Conservation (phyloP, 140 eudicot genomes). For the Bidens hawaiensis region DNA sequence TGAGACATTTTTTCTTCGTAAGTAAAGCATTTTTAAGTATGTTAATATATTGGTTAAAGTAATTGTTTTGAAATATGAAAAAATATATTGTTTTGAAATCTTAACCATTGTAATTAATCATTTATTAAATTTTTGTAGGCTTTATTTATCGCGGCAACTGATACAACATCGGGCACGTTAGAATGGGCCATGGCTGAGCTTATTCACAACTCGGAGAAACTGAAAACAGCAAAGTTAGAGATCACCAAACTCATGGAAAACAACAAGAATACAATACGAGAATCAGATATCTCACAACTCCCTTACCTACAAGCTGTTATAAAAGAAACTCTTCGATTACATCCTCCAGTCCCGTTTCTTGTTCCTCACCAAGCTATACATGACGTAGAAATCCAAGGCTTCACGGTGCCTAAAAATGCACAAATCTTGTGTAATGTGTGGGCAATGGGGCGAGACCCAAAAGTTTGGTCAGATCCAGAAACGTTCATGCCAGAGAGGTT, state of each 20-base stretch:
- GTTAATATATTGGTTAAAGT: too few species aligned
- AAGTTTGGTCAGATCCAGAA: constrained; percentile 25
- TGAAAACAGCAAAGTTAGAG: constrained; percentile 15
- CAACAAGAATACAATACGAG: constrained; percentile 7
- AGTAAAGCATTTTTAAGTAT: constrained; percentile 3
- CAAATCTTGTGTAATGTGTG: constrained; percentile 33
- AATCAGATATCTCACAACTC: constrained; percentile 20
- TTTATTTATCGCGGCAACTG: constrained; percentile 19
- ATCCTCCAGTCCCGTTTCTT: constrained; percentile 33
- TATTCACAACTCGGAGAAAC: constrained; percentile 21
- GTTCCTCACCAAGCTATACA: constrained; percentile 31
- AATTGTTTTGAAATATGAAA: too few species aligned
- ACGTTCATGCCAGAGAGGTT: constrained; percentile 33
- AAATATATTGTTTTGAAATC: too few species aligned
- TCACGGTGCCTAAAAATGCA: constrained; percentile 28
- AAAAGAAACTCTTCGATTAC: constrained; percentile 35
- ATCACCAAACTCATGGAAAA: constrained; percentile 3
- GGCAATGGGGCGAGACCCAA: constrained; percentile 30
- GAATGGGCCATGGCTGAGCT: constrained; percentile 50
- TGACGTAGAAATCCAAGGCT: constrained; percentile 19
- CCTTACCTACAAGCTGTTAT: constrained; percentile 34
- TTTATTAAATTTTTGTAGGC: background rate
- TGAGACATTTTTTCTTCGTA: constrained; percentile 25
- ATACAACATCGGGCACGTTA: constrained; percentile 23
- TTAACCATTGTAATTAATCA: too few species aligned